phyloP scores from a whole-genome alignment of 192 early-diverging fungal species.

The Backusella morwellensis region DNA sequence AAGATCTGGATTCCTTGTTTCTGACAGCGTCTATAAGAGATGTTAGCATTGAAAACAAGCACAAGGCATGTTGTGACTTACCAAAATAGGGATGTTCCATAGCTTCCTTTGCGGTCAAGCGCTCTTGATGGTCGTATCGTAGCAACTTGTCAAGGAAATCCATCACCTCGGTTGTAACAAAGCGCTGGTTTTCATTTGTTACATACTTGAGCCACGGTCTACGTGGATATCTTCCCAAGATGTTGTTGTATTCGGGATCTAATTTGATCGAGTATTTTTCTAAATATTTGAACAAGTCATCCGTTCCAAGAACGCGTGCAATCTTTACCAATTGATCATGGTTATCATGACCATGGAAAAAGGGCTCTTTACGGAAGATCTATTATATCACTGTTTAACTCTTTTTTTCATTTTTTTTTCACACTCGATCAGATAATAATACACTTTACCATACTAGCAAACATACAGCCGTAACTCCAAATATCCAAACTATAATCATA shows the following conservation, averaged over 20 bases:
- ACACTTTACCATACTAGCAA: conserved; percentile 89
- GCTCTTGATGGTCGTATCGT: conserved; percentile 91
- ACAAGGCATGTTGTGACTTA: background rate
- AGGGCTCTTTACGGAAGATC: conserved; percentile 99
- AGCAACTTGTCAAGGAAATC: conserved; percentile 90
- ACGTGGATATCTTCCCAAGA: conserved; percentile 80
- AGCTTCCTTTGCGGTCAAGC: conserved; percentile 82
- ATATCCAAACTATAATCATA: conserved; percentile 99
- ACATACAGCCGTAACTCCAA: conserved; percentile 99
- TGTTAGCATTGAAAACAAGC: background rate
- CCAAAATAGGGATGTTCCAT: conserved; percentile 85
- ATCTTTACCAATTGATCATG: conserved; percentile 99
- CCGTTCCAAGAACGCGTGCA: conserved; percentile 96
- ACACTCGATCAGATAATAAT: no score
- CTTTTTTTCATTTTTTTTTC: no score
- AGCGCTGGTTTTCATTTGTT: conserved; percentile 79
- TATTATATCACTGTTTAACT: conserved; percentile 20
- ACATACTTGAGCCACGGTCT: conserved; percentile 89
- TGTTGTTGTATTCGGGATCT: conserved; percentile 87
- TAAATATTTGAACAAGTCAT: conserved; percentile 89
- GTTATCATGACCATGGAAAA: conserved; percentile 99
- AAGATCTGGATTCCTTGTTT: background rate
- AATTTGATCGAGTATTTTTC: conserved; percentile 96
- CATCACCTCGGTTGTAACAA: conserved; percentile 78
- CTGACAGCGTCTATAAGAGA: background rate